phyloP scores from a whole-genome alignment of 805 yeast species.

The Yarrowia divulgata region DNA sequence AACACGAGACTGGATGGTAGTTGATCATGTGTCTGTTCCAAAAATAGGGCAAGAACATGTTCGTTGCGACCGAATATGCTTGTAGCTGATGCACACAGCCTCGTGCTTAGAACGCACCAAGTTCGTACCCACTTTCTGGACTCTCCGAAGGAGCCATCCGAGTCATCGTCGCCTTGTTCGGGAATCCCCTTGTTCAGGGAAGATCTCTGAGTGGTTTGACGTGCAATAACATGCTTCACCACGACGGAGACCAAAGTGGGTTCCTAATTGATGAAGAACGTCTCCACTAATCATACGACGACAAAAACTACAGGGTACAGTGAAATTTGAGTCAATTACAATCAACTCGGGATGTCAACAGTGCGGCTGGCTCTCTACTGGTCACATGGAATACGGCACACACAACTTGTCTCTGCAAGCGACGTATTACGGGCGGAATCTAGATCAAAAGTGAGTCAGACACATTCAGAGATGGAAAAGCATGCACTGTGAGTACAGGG shows the following conservation, averaged over 20 bases:
- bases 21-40: not conserved
- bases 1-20: not conserved
- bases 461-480: too few relatives aligned
- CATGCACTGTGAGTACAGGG: too few relatives aligned
- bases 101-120: not conserved
- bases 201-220: too few relatives aligned
- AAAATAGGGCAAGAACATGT: not conserved
- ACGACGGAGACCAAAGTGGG: too few relatives aligned
- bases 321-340: not conserved
- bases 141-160: not conserved
- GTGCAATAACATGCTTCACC: too few relatives aligned
- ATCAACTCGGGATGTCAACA: not conserved
- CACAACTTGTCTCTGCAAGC: too few relatives aligned
- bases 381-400: not conserved
- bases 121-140: not conserved
- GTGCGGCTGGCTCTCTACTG: not conserved
- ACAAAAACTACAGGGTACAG: not conserved
- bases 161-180: not conserved
- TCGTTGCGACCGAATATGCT: too few relatives aligned
- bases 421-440: too few relatives aligned
- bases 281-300: too few relatives aligned
- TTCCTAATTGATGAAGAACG: too few relatives aligned
- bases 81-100: not conserved
- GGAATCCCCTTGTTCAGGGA: not conserved
- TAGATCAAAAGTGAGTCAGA: too few relatives aligned